Percentiles rank a stretch among this genome's conserved stretches.
Conservation (phyloP, 495 filamentous ascomycete genomes). For the Pyrenopolyporus hunteri region DNA sequence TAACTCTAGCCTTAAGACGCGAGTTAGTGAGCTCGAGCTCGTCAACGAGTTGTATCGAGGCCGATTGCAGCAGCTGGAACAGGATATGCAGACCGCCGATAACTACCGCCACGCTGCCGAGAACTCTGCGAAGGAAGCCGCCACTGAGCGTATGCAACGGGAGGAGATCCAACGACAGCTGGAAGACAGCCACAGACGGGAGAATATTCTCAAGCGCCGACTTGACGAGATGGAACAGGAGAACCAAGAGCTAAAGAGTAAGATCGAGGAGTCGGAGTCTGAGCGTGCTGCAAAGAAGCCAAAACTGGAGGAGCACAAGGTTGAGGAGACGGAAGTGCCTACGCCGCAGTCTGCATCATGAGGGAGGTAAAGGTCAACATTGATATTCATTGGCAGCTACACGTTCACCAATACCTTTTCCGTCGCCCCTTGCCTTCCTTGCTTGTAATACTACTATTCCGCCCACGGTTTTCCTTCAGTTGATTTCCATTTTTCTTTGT, state of each 20-base stretch:
- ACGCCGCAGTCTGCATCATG: constrained; percentile 38
- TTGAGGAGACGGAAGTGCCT: constrained; percentile 38
- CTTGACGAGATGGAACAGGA: constrained; percentile 78
- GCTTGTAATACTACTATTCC: constrained; percentile 27
- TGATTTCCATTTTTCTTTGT: constrained; percentile 10
- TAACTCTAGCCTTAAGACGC: constrained; percentile 84
- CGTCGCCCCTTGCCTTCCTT: constrained; percentile 5
- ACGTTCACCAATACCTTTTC: constrained; percentile 23
- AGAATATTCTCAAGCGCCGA: constrained; percentile 81
- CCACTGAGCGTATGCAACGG: constrained; percentile 48
- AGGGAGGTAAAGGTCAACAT: not conserved
- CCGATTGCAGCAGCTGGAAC: constrained; percentile 85
- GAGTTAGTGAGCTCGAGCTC: constrained; percentile 91
- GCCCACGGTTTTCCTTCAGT: constrained; percentile 31
- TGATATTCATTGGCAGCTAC: not conserved
- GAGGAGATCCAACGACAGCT: constrained; percentile 66
- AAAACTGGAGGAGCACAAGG: constrained; percentile 42
- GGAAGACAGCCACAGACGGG: constrained; percentile 75
- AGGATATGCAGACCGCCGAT: constrained; percentile 57
- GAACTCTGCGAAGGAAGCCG: constrained; percentile 45
- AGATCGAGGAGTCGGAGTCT: constrained; percentile 43
- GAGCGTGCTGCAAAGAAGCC: constrained; percentile 46
- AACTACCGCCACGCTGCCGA: constrained; percentile 48
- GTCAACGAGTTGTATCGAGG: constrained; percentile 93
- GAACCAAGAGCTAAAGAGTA: constrained; percentile 50